phyloP scores from a whole-genome alignment of 192 early-diverging fungal genomes.

The Piromyces sp. region DNA sequence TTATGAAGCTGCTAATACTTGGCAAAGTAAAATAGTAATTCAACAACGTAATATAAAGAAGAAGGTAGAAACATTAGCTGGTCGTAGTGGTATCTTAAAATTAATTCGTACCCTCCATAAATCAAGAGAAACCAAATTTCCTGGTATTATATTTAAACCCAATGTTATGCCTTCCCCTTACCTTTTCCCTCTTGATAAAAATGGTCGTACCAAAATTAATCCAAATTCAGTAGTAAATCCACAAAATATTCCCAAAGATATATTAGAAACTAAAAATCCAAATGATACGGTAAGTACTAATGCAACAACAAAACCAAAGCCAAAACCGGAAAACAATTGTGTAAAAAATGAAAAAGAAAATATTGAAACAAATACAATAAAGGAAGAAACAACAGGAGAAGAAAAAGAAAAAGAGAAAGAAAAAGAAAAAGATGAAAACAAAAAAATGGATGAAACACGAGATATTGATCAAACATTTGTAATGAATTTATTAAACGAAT shows the following conservation, averaged over 20 bases:
- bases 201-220: background rate
- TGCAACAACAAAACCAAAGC: background rate
- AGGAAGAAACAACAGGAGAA: background rate
- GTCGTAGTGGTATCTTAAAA: background rate
- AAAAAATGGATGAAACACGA: background rate
- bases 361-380: background rate
- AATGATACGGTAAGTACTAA: background rate
- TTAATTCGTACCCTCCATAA: background rate
- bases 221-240: background rate
- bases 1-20: background rate
- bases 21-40: background rate
- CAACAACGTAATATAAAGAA: background rate
- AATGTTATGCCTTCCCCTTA: background rate
- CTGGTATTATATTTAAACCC: background rate
- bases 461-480: background rate
- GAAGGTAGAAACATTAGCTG: background rate
- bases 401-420: background rate
- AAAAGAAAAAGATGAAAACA: background rate
- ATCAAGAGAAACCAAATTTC: background rate
- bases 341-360: too few relatives aligned
- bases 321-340: too few relatives aligned
- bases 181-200: background rate
- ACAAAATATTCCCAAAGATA: background rate
- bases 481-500: background rate
- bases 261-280: background rate